Evolutionary conservation across 2,329 filamentous ascomycete species (phyloP).

Genomic region (Beauveria bassiana): DNA sequence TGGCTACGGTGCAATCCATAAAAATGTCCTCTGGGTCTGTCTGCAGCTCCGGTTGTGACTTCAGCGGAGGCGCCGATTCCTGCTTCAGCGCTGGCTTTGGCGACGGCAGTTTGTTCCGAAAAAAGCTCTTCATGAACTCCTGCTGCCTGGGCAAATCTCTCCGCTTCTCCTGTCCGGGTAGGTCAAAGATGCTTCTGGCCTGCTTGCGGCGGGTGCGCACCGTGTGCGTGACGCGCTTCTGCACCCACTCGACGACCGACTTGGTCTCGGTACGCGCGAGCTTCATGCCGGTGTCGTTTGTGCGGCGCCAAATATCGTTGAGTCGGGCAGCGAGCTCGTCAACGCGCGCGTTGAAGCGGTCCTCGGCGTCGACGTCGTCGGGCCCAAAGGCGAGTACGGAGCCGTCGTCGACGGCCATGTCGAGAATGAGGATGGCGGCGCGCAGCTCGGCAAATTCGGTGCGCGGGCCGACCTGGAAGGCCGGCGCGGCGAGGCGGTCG

Average conservation of each 20-base stretch:
- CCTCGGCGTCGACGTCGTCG: conserved; percentile 24
- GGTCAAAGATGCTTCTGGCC: conserved; percentile 45
- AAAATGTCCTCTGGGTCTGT: not conserved
- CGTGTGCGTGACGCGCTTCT: conserved; percentile 61
- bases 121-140: conserved; percentile 42
- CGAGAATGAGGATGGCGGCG: conserved; percentile 59
- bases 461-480: conserved; percentile 43
- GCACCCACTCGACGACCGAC: conserved; percentile 64
- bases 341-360: conserved; percentile 60
- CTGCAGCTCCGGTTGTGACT: not conserved
- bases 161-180: conserved; percentile 25
- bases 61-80: not conserved
- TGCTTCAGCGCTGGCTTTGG: not conserved
- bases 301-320: conserved; percentile 50
- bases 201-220: conserved; percentile 57
- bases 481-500: conserved; percentile 35
- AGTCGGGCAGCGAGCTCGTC: conserved; percentile 58
- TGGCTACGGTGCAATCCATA: conserved; percentile 17
- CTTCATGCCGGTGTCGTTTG: conserved; percentile 66
- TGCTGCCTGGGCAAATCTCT: conserved; percentile 34
- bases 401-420: conserved; percentile 65
- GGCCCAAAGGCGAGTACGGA: conserved; percentile 18
- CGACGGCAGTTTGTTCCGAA: conserved; percentile 21
- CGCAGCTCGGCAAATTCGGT: conserved; percentile 64
- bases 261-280: conserved; percentile 71